phyloP scores from a whole-genome alignment of 2,329 filamentous ascomycete genomes.

The Harringtonia lauricola region DNA sequence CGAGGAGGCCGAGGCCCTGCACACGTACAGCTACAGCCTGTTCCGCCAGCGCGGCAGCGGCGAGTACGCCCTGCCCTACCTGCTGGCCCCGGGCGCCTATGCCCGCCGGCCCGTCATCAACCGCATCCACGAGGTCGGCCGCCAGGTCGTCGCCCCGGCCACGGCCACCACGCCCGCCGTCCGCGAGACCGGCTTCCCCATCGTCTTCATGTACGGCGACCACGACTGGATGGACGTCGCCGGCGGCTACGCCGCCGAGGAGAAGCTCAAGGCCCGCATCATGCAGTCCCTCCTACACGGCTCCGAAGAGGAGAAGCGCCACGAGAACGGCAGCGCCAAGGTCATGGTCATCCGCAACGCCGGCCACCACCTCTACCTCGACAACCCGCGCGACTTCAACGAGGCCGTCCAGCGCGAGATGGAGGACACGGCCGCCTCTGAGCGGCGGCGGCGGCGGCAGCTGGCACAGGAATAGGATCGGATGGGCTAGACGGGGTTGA shows the following conservation, averaged over 20 bases:
- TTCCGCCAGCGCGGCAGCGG: slow-evolving; percentile 88
- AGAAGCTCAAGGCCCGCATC: slow-evolving; percentile 64
- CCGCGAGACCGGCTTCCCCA: slow-evolving; percentile 58
- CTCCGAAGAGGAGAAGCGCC: slow-evolving; percentile 54
- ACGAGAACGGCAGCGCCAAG: slow-evolving; percentile 71
- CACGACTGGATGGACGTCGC: slow-evolving; percentile 98
- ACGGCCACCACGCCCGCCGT: slow-evolving; percentile 13
- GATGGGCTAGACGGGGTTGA: neutral
- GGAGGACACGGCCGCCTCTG: slow-evolving; percentile 31
- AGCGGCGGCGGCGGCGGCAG: slow-evolving; percentile 8
- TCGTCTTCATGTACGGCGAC: slow-evolving; percentile 94
- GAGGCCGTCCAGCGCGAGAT: slow-evolving; percentile 39
- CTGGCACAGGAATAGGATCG: neutral
- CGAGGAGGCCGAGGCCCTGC: slow-evolving; percentile 71
- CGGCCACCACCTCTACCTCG: slow-evolving; percentile 49
- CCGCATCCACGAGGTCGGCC: slow-evolving; percentile 74
- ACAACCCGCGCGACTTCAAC: slow-evolving; percentile 49
- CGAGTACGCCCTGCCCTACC: slow-evolving; percentile 86
- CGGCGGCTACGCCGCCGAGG: slow-evolving; percentile 68
- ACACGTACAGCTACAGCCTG: slow-evolving; percentile 88
- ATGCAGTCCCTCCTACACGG: slow-evolving; percentile 47
- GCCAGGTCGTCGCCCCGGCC: slow-evolving; percentile 43
- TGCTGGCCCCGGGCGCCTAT: slow-evolving; percentile 88
- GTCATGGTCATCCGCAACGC: slow-evolving; percentile 63
- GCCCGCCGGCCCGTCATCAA: slow-evolving; percentile 80